Evolutionary conservation across 805 yeast genomes (phyloP), one percentile per base, ranked within the genome.

Genomic region (Candida nonsorbophila): DNA sequence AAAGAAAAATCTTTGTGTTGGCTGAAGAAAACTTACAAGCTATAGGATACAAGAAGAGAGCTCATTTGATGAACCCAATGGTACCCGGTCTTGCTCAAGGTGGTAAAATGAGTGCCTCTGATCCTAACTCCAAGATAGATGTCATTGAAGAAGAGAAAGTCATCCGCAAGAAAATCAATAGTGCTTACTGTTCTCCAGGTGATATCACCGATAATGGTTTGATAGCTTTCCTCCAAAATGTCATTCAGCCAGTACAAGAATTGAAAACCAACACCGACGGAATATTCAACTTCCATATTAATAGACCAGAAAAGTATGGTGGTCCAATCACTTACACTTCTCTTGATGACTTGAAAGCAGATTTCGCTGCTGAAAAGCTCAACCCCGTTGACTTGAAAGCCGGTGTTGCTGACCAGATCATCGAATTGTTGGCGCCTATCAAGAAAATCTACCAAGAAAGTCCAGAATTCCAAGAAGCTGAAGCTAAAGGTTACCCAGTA

Each of bases 81-180:
- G 96, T 94, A 26, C 98, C 98, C 28, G 97, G 98, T 31, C 74
- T 92, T 47, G 78, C 82, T 18, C 96, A 88, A 62, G 97, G 97
- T 47, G 98, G 94, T 49, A 92, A 92, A 57, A 92, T 92, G 99
- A 85, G 96, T 47, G 96, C 98, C 2, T 85, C 96, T 20, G 98
- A 92, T 65, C 97, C 98, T 47, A 92, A 87, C 69, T 88, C 97
- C 33, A 92, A 92, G 64, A 87, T 92, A 41, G 98, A 92, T 51
- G 58, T 92, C 20, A 63, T 88, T 37, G 99, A 92, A 58, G 90
- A 82, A 27, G 94, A 96, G 44, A 83, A 83, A 52, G 59, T 64
- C 18, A 92, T 92, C 33, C 82, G 78, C 62, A 90, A 90, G 79
- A 92, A 92, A 73, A 77, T 92, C 46, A 76, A 77, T 45, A 74